Evolutionary conservation across 2,329 filamentous ascomycete genomes (phyloP).

Genomic region (Penicillium aurantiogriseum): DNA sequence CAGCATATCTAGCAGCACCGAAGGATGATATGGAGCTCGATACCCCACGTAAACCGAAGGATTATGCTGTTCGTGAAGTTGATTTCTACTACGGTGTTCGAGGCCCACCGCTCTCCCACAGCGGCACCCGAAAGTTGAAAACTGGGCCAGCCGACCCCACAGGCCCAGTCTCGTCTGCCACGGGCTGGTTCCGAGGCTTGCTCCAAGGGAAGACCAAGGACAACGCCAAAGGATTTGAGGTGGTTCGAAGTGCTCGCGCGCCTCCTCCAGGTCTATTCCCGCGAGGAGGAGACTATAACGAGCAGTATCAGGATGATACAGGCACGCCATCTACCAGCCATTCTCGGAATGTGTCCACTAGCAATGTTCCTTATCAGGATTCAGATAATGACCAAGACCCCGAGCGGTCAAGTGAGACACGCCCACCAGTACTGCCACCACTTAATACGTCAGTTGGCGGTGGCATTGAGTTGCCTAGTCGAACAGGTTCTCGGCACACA

Average conservation of each 20-base stretch:
- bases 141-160: conserved; percentile 95
- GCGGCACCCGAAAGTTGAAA: conserved; percentile 78
- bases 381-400: conserved; percentile 25
- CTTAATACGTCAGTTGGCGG: conserved; percentile 54
- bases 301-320: conserved; percentile 62
- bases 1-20: conserved; percentile 54
- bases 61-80: conserved; percentile 91
- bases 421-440: conserved; percentile 55
- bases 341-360: conserved; percentile 27
- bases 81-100: conserved; percentile 96
- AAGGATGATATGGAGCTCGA: conserved; percentile 56
- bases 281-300: conserved; percentile 59
- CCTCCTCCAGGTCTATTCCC: conserved; percentile 68
- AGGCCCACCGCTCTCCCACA: conserved; percentile 80
- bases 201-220: conserved; percentile 87
- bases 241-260: conserved; percentile 85
- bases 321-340: conserved; percentile 23
- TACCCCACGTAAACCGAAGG: conserved; percentile 56
- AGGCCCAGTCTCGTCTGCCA: conserved; percentile 82
- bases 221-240: conserved; percentile 94
- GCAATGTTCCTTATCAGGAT: conserved; percentile 27
- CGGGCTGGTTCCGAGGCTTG: conserved; percentile 80
- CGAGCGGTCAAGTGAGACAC: conserved; percentile 23
- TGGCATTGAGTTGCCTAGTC: conserved; percentile 63
- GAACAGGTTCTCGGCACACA: conserved; percentile 60